Conservation (phyloP, 1,139 yeast genomes). For the Suhomyces terraborum region DNA sequence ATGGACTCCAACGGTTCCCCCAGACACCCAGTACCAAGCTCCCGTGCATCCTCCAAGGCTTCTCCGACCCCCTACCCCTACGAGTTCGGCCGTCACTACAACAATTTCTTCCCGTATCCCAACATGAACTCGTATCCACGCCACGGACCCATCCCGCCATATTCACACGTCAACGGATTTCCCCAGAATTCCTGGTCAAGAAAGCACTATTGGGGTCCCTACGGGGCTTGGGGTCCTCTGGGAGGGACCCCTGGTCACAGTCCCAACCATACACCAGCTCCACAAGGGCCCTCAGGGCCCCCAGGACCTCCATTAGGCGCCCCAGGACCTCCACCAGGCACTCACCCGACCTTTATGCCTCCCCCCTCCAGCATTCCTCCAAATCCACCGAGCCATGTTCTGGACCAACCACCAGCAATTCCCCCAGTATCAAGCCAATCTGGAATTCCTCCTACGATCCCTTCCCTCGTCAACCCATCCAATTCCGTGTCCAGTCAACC, state of each 20-base stretch:
- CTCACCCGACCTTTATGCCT: neutral
- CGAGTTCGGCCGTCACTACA: constrained; percentile 11
- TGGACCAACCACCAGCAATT: neutral
- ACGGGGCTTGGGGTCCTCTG: constrained; percentile 1
- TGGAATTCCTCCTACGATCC: neutral
- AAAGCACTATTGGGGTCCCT: constrained; percentile 4
- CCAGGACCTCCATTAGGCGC: neutral
- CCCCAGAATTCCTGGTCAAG: constrained; percentile 7
- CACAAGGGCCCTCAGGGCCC: neutral
- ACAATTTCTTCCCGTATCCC: constrained; percentile 5
- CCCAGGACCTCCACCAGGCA: neutral
- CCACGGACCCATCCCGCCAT: constrained; percentile 9
- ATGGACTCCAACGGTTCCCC: neutral
- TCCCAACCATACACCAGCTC: neutral
- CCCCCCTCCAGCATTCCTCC: constrained; percentile 1
- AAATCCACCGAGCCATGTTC: neutral
- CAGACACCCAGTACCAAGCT: neutral
- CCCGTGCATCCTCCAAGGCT: constrained; percentile 1
- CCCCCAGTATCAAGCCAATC: neutral
- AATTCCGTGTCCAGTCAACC: neutral
- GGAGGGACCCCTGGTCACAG: neutral
- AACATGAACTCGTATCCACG: constrained; percentile 3
- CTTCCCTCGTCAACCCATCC: neutral
- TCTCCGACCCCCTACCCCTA: constrained; percentile 7
- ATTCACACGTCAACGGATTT: constrained; percentile 3